Evolutionary conservation across 2,329 filamentous ascomycete species (phyloP).

Genomic region (Neonectria ditissima): DNA sequence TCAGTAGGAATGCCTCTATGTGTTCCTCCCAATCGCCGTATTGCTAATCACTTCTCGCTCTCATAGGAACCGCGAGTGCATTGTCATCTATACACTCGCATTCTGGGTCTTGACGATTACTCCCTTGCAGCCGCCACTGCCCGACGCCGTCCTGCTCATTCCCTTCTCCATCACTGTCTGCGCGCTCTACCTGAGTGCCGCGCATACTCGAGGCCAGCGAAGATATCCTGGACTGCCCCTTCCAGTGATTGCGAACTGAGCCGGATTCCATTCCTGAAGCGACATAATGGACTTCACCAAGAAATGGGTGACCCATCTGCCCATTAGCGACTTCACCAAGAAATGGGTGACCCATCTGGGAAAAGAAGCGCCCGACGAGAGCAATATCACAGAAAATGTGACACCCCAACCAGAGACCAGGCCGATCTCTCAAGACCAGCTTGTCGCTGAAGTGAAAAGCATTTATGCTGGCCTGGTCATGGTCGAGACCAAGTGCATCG

Average conservation of each 20-base stretch:
- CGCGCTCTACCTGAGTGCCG: background rate
- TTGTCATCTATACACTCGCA: background rate
- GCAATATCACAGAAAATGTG: too few species aligned
- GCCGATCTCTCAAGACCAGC: conserved; percentile 80
- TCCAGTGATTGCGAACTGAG: background rate
- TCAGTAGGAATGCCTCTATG: background rate
- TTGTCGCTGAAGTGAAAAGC: conserved; percentile 83
- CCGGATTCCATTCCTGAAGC: background rate
- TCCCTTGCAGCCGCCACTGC: background rate
- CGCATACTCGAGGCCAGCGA: background rate
- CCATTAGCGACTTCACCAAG: background rate
- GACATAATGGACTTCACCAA: background rate
- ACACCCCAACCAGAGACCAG: conserved; percentile 56
- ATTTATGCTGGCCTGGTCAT: conserved; percentile 87
- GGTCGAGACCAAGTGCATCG: conserved; percentile 89
- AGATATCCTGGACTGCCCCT: background rate
- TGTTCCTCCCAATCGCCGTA: too few species aligned
- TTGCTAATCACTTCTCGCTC: background rate
- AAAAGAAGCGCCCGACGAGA: too few species aligned
- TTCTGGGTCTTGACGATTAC: background rate
- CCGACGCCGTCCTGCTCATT: background rate
- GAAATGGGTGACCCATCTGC: background rate
- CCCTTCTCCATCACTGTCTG: background rate
- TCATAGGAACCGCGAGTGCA: background rate
- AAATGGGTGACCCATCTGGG: background rate